Conservation (phyloP, 2,329 filamentous ascomycete species). For the Apiospora hydei region DNA sequence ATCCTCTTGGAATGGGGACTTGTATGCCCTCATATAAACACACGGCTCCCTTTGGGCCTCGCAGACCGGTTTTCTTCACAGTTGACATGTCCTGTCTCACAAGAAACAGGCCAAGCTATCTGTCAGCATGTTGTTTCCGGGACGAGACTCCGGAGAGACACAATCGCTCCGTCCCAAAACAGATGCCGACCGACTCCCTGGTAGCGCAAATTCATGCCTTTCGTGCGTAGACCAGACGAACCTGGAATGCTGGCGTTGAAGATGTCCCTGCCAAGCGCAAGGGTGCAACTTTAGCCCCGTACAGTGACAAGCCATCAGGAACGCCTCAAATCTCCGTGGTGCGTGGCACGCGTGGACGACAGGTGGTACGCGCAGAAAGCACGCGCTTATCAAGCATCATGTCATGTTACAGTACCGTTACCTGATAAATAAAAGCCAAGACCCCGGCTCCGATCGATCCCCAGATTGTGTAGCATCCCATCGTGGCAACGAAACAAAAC, state of each 20-base stretch:
- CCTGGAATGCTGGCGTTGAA: no score
- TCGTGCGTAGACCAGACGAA: neutral
- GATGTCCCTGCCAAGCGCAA: neutral
- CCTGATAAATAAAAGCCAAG: neutral
- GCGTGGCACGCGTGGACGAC: neutral
- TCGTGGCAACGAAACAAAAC: neutral
- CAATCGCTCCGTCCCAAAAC: neutral
- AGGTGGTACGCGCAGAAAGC: neutral
- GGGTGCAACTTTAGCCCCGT: neutral
- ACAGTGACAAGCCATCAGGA: neutral
- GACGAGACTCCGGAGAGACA: neutral
- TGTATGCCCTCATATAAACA: neutral
- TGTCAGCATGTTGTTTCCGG: conserved; percentile 10
- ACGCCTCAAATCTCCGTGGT: neutral
- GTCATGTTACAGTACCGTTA: neutral
- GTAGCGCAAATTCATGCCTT: neutral
- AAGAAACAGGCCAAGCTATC: neutral
- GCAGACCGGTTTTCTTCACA: neutral
- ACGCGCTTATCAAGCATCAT: conserved; percentile 1
- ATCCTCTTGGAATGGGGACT: neutral
- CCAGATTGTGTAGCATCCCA: conserved; percentile 14
- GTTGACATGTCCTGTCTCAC: neutral
- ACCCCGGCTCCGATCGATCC: neutral
- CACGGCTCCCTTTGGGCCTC: neutral
- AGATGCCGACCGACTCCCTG: neutral